phyloP scores from a whole-genome alignment of 345 rosid species.

The Aquilaria malaccensis region DNA sequence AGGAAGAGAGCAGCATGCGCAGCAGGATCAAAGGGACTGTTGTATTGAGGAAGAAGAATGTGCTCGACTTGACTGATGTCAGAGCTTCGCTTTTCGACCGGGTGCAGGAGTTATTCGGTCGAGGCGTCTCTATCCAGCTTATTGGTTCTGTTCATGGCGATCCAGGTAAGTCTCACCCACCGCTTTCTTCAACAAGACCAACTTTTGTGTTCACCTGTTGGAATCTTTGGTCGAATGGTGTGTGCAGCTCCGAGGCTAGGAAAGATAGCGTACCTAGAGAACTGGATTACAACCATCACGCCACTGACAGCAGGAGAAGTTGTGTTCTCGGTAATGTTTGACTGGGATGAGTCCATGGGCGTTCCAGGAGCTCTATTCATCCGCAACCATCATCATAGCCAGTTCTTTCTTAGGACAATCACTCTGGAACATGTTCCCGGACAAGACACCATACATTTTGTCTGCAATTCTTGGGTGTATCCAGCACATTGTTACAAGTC shows the following conservation, averaged over 20 bases:
- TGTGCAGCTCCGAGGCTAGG: conserved; percentile 48
- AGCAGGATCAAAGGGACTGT: conserved; percentile 49
- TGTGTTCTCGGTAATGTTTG: conserved; percentile 39
- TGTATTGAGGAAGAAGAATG: conserved; percentile 83
- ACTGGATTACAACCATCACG: conserved; percentile 28
- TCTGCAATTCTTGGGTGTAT: conserved; percentile 95
- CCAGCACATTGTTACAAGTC: conserved; percentile 58
- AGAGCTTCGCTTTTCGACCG: conserved; percentile 63
- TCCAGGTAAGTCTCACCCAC: conserved; percentile 35
- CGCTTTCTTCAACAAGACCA: too few species aligned
- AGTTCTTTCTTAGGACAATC: conserved; percentile 60
- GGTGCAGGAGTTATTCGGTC: conserved; percentile 53
- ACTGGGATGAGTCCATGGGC: conserved; percentile 55
- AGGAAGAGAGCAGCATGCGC: conserved; percentile 19
- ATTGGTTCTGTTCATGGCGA: conserved; percentile 56
- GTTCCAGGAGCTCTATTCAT: conserved; percentile 70
- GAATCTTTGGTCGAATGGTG: too few species aligned
- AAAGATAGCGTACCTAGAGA: conserved; percentile 44
- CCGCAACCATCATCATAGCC: conserved; percentile 48
- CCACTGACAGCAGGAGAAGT: conserved; percentile 40
- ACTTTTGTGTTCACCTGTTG: too few species aligned
- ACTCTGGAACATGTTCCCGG: conserved; percentile 50
- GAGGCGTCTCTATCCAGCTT: conserved; percentile 63
- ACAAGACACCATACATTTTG: conserved; percentile 52
- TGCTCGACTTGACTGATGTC: conserved; percentile 71